Evolutionary conservation across 495 filamentous ascomycete species (phyloP).

Genomic region (Podospora comata): DNA sequence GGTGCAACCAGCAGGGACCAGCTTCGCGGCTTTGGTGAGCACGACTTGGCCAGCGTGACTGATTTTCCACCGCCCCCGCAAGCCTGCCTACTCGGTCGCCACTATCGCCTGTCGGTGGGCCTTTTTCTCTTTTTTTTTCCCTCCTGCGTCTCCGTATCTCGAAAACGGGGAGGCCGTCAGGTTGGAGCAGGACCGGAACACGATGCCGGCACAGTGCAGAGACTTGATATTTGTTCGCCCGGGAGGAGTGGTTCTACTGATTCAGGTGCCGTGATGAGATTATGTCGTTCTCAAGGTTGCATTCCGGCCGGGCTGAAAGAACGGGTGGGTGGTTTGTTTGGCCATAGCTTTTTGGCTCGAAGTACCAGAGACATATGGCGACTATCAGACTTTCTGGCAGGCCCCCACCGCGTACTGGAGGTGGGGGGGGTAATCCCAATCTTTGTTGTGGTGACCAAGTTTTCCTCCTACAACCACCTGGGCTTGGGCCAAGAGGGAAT

Average conservation of each 20-base stretch:
- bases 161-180: not conserved
- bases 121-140: not conserved
- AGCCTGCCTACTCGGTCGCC: slow-evolving; percentile 4
- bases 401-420: not conserved
- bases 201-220: slow-evolving; percentile 15
- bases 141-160: not conserved
- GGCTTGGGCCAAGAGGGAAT: slow-evolving; percentile 8
- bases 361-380: slow-evolving; percentile 14
- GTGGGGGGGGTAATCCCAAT: slow-evolving; percentile 11
- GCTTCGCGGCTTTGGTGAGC: slow-evolving; percentile 19
- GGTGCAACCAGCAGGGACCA: slow-evolving; percentile 24
- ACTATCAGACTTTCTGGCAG: not conserved
- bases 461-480: slow-evolving; percentile 27
- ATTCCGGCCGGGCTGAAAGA: slow-evolving; percentile 19
- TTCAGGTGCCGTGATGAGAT: slow-evolving; percentile 4
- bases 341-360: slow-evolving; percentile 3
- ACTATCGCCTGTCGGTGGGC: slow-evolving; percentile 3
- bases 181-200: slow-evolving; percentile 12
- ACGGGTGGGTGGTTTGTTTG: not conserved
- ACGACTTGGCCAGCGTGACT: not conserved
- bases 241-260: not conserved
- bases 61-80: slow-evolving; percentile 9
- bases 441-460: slow-evolving; percentile 11
- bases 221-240: not conserved
- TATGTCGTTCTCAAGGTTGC: slow-evolving; percentile 11